Evolutionary conservation across 179 eudicot species (phyloP).

Genomic region (Beta corolliflora): DNA sequence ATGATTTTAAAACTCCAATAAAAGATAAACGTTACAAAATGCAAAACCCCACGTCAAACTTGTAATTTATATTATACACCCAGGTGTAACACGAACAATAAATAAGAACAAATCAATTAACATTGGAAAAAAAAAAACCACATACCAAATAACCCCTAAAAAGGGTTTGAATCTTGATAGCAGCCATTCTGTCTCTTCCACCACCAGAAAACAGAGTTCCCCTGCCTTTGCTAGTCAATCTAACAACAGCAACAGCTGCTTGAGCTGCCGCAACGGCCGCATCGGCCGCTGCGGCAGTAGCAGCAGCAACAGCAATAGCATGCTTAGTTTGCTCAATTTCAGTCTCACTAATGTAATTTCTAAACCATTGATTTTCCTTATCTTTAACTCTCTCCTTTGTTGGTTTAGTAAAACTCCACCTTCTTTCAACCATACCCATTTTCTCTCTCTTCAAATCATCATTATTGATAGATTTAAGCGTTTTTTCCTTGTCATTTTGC

Average conservation of each 20-base stretch:
- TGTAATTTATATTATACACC: too few species aligned
- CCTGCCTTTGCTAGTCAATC: conserved; percentile 40
- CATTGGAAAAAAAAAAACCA: background rate
- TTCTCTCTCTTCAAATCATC: conserved; percentile 24
- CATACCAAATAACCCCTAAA: conserved; percentile 46
- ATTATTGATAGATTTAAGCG: background rate
- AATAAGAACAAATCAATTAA: background rate
- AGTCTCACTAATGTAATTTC: conserved; percentile 18
- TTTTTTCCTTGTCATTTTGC: conserved; percentile 28
- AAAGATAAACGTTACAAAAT: too few species aligned
- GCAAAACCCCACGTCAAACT: background rate
- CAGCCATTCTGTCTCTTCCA: conserved; percentile 34
- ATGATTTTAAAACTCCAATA: background rate
- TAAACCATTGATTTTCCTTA: conserved; percentile 16
- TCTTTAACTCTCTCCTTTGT: background rate
- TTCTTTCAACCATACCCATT: conserved; percentile 1
- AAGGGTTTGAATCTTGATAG: conserved; percentile 42
- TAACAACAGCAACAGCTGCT: conserved; percentile 49
- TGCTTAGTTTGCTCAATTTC: conserved; percentile 43
- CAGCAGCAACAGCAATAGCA: conserved; percentile 49
- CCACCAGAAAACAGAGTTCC: conserved; percentile 19
- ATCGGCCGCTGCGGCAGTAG: conserved; percentile 53
- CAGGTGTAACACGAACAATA: background rate
- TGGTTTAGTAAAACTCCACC: conserved; percentile 21
- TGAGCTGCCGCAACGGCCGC: conserved; percentile 53